Base-by-base conservation (phyloP, 1,284 basidiomycete genomes). In the Kwoniella shivajii region DNA sequence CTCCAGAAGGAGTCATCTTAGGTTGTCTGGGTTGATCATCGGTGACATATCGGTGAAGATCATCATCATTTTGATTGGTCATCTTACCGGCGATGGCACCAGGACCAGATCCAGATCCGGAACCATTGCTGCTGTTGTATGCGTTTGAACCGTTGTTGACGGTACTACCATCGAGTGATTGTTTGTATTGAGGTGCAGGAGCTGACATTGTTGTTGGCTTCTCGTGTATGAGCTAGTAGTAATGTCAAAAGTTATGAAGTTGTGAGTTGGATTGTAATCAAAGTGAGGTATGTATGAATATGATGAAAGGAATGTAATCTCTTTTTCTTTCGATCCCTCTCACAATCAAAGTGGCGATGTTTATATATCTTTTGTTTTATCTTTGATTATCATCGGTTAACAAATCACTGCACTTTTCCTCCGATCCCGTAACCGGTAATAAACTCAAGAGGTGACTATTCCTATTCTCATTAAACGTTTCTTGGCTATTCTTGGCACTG, bases 11-110 rank as follows among this genome's bases (percentile, higher is more conserved):
- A 10, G 56, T 39, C 70, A 66, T 67, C 67, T 68, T 71, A 34
- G 39, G 18, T 41, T 57, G 29, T 34, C 69, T 57, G 7, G 70
- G 70, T 46, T 61, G 55, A 18, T 75, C 73, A 22, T 75, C 73
- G 6, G 73, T 75, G 30, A 75, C 72, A 55, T 71, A 73, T 50
- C 71, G 67, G 53, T 75, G 66, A 20, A 73, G 69, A 22, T 75
- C 73, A 18, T 74, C 65, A 6, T 66, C 63, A 16, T 63, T 43
- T 47, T 4, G 50, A 37, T 30, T 30, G 39, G 27, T 49, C 29
- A 37, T 50, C 34, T 31, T 20, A 47, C 20, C 50, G 37, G 47
- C 43, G 48, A 46, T 16, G n/a, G n/a, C n/a, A n/a, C n/a, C n/a
- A n/a, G n/a, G n/a, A n/a, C n/a, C n/a, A n/a, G n/a, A n/a, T n/a